Evolutionary conservation across 2,329 filamentous ascomycete genomes (phyloP), one percentile per base, ranked within the genome.

Genomic region (Phialophora verrucosa): DNA sequence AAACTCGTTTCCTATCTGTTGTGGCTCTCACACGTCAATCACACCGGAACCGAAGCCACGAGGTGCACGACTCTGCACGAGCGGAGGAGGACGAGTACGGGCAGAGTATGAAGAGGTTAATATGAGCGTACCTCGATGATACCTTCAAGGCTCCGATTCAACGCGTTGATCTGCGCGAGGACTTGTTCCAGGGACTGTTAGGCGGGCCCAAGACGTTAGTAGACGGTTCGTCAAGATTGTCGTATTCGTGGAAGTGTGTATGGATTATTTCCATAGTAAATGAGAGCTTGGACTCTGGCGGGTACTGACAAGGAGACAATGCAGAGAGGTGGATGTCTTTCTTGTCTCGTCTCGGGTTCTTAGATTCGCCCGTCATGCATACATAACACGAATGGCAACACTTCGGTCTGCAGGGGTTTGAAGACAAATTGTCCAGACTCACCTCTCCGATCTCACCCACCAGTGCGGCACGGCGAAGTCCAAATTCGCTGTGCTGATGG

Each of bases 141-240:
- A 63, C 93, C 91, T 79, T 99, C 94, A 20, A 99, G 83, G 47
- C 90, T 94, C 38, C 94, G 89, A 78, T 98, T 99, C 66, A 99
- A 82, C 74, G 93, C 93, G 81, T 98, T 99, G 78, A 98, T 92
- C 75, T 97, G 97, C 74, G 93, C 91, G 10, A 99, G 89, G 66
- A 97, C 93, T 74, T 95, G 89, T 75, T 98, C 95, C 76, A 99
- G 83, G 68, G 83, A 84, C 85, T 44, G 42, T 47, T n/a, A 0
- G 14, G 14, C 4, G 14, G 25, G 35, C 44, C 5, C 23, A 25
- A 5, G 14, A 44, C n/a, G 49, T 63, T 50, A 61, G 53, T 59
- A 57, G 11, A 55, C 14, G 3, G 17, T n/a, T 35, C 53, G 31
- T 5, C 8, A 5, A 12, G 14, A 31, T 44, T 4, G 17, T n/a